Percentiles rank a stretch among this genome's conserved stretches.
phyloP scores from a whole-genome alignment of 1,139 yeast species.

The Saccharomyces hybrid region DNA sequence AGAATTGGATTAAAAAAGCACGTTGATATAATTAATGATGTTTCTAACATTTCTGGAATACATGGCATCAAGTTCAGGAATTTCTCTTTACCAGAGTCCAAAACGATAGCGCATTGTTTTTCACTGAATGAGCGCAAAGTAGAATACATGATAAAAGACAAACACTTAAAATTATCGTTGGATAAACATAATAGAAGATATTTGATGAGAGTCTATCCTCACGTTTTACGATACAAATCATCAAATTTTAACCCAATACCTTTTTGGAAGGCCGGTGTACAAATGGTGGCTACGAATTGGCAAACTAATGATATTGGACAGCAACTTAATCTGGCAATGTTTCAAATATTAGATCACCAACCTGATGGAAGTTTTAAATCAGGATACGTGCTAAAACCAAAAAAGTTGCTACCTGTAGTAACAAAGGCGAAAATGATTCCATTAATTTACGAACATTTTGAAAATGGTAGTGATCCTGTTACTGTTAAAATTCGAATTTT shows the following conservation, averaged over 20 bases:
- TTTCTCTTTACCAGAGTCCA: slow-evolving; percentile 81
- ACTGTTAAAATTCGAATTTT: slow-evolving; percentile 43
- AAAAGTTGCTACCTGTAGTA: slow-evolving; percentile 22
- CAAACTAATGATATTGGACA: slow-evolving; percentile 87
- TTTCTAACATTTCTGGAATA: slow-evolving; percentile 56
- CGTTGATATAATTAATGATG: slow-evolving; percentile 39
- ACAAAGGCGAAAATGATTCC: slow-evolving; percentile 24
- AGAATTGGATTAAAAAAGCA: slow-evolving; percentile 23
- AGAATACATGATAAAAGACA: slow-evolving; percentile 56
- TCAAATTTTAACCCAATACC: slow-evolving; percentile 70
- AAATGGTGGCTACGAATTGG: slow-evolving; percentile 97
- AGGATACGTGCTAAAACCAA: slow-evolving; percentile 79
- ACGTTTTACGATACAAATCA: slow-evolving; percentile 65
- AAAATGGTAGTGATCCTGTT: slow-evolving; percentile 12
- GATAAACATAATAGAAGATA: slow-evolving; percentile 70
- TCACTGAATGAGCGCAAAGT: slow-evolving; percentile 73
- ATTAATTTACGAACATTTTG: slow-evolving; percentile 14
- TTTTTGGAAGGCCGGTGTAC: slow-evolving; percentile 81
- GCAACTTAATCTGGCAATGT: slow-evolving; percentile 82
- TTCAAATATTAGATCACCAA: slow-evolving; percentile 42
- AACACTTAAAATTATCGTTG: slow-evolving; percentile 43
- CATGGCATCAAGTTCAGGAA: slow-evolving; percentile 74
- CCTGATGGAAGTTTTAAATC: slow-evolving; percentile 26
- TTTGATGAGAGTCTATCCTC: slow-evolving; percentile 82
- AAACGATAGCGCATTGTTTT: slow-evolving; percentile 72